These are phyloP conservation scores for Pugionium cornutum DNA, from an alignment of 345 rosid species.

Conservation along the genomic window DNA sequence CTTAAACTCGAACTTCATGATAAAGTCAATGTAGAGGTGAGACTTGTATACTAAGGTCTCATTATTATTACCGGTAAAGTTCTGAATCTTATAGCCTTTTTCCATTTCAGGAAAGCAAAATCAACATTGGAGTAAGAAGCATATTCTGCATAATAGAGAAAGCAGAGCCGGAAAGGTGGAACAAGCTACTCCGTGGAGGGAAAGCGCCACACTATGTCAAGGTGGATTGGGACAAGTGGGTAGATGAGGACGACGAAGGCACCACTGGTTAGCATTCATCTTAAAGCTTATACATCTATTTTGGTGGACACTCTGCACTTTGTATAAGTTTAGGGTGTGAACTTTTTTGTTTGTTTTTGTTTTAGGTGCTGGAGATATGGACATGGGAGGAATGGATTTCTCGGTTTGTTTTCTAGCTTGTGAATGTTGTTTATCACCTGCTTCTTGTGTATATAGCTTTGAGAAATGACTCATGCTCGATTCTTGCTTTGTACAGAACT, in stretches of 20 bases:
- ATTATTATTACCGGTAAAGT: not conserved
- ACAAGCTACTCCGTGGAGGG: slow-evolving; percentile 61
- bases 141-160: slow-evolving; percentile 75
- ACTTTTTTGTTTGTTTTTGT: slow-evolving; percentile 21
- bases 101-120: slow-evolving; percentile 62
- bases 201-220: slow-evolving; percentile 77
- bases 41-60: slow-evolving; percentile 4
- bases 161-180: slow-evolving; percentile 79
- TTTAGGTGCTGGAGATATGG: slow-evolving; percentile 43
- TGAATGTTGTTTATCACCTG: slow-evolving; percentile 9
- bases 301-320: not conserved
- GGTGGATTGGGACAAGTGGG: slow-evolving; percentile 96
- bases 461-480: not conserved
- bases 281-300: not conserved
- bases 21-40: slow-evolving; percentile 83
- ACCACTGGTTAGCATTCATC: slow-evolving; percentile 37
- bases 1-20: slow-evolving; percentile 77
- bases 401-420: slow-evolving; percentile 37
- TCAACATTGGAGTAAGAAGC: slow-evolving; percentile 66
- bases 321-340: not conserved
- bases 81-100: not conserved
- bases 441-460: slow-evolving; percentile 8
- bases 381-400: slow-evolving; percentile 44
- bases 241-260: slow-evolving; percentile 80
- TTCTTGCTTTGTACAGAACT: slow-evolving; percentile 34